Evolutionary conservation across 495 filamentous ascomycete genomes (phyloP).

Genomic region (Annulohypoxylon bovei): DNA sequence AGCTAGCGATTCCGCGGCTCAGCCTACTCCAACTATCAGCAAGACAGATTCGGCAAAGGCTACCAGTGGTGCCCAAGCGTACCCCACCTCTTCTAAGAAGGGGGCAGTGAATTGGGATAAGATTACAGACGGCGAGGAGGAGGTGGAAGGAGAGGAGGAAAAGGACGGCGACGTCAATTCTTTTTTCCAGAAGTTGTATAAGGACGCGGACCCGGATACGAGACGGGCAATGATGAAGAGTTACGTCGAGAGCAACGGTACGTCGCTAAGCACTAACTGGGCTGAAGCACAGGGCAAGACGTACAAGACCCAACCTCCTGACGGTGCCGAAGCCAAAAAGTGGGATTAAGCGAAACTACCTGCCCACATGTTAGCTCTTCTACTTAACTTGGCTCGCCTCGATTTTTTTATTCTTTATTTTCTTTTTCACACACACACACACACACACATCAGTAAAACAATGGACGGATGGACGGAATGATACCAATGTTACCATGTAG

Average conservation of each 20-base stretch:
- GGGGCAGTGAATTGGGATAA: conserved; percentile 96
- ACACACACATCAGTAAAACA: background rate
- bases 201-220: conserved; percentile 79
- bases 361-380: background rate
- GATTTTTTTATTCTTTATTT: conserved; percentile 14
- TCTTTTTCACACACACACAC: too few species aligned
- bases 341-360: conserved; percentile 57
- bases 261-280: conserved; percentile 94
- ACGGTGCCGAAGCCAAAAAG: conserved; percentile 79
- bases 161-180: conserved; percentile 74
- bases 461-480: conserved; percentile 8
- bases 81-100: conserved; percentile 86
- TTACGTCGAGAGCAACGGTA: conserved; percentile 91
- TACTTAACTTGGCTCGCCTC: conserved; percentile 5
- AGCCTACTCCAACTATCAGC: conserved; percentile 38
- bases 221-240: conserved; percentile 97
- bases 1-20: conserved; percentile 46
- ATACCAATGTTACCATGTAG: conserved; percentile 19
- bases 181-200: conserved; percentile 95
- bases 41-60: conserved; percentile 18
- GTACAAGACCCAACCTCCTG: conserved; percentile 78
- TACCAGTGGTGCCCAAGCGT: conserved; percentile 62
- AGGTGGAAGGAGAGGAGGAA: conserved; percentile 67
- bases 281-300: conserved; percentile 77
- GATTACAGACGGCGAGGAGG: conserved; percentile 57